Evolutionary conservation across 1,284 basidiomycete genomes (phyloP).

Genomic region (Apiotrichum brassicae): DNA sequence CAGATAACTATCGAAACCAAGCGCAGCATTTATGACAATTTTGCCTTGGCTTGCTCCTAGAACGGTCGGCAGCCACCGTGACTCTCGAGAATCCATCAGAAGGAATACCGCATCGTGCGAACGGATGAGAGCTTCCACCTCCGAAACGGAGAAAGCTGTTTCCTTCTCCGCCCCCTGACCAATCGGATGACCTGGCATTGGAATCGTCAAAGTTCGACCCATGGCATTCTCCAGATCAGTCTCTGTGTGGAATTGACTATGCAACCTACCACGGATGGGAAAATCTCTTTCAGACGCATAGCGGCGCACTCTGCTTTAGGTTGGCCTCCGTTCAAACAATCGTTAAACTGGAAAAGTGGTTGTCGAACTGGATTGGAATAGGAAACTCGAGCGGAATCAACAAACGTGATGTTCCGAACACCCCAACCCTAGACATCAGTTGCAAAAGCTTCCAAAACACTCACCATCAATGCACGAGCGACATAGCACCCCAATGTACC

Average conservation of each 20-base stretch:
- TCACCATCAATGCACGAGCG: constrained; percentile 76
- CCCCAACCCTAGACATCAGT: constrained; percentile 74
- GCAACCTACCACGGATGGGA: constrained; percentile 69
- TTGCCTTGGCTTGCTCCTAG: constrained; percentile 76
- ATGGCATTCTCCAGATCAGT: constrained; percentile 58
- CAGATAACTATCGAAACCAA: constrained; percentile 93
- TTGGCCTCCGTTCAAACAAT: constrained; percentile 88
- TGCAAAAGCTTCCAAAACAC: constrained; percentile 15
- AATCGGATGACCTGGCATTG: constrained; percentile 96
- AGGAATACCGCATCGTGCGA: constrained; percentile 85
- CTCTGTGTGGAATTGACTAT: too few relatives aligned
- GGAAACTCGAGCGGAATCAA: constrained; percentile 84
- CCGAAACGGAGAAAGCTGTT: constrained; percentile 55
- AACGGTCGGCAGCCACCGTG: constrained; percentile 89
- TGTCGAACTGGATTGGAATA: constrained; percentile 97
- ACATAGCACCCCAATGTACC: constrained; percentile 97
- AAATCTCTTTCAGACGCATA: constrained; percentile 76
- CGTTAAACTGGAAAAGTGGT: constrained; percentile 89
- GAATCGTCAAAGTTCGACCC: constrained; percentile 71
- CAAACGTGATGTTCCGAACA: constrained; percentile 82
- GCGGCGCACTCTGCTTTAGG: constrained; percentile 91
- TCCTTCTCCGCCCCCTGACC: constrained; percentile 52
- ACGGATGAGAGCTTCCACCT: constrained; percentile 70
- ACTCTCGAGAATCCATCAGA: constrained; percentile 97
- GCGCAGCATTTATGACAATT: constrained; percentile 89